Evolutionary conservation across 495 filamentous ascomycete genomes (phyloP).

Genomic region (Massariosphaeria phaeospora): DNA sequence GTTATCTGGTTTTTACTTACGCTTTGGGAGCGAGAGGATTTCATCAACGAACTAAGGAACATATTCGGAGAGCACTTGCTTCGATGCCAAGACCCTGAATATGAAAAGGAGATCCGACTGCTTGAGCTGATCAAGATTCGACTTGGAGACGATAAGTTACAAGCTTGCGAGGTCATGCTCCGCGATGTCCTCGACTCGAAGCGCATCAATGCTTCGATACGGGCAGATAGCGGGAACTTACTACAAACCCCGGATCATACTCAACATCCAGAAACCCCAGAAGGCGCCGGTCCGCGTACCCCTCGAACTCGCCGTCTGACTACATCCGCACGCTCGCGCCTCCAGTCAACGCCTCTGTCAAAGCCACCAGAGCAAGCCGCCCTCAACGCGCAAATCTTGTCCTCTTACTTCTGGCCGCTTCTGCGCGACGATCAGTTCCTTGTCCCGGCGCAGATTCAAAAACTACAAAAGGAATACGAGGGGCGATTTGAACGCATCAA

Average conservation of each 20-base stretch:
- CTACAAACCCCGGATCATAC: slow-evolving; percentile 15
- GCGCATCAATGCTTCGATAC: slow-evolving; percentile 61
- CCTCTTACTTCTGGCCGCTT: slow-evolving; percentile 89
- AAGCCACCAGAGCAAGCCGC: slow-evolving; percentile 6
- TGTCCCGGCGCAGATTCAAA: slow-evolving; percentile 58
- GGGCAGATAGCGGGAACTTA: slow-evolving; percentile 27
- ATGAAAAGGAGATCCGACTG: slow-evolving; percentile 72
- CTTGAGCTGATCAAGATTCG: slow-evolving; percentile 83
- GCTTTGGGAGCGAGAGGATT: slow-evolving; percentile 81
- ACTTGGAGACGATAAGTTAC: slow-evolving; percentile 78
- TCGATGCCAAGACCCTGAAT: slow-evolving; percentile 56
- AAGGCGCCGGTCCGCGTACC: slow-evolving; percentile 3
- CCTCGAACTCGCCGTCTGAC: slow-evolving; percentile 6
- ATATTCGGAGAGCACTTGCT: slow-evolving; percentile 80
- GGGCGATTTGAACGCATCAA: slow-evolving; percentile 74
- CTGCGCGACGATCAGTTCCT: slow-evolving; percentile 71
- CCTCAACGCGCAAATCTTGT: slow-evolving; percentile 67
- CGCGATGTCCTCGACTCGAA: slow-evolving; percentile 85
- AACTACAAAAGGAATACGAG: slow-evolving; percentile 65
- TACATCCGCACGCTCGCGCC: slow-evolving; percentile 1
- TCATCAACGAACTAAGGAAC: slow-evolving; percentile 87
- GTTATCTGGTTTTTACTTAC: slow-evolving; percentile 87
- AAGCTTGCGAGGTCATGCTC: slow-evolving; percentile 95
- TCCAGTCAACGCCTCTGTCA: slow-evolving; percentile 6
- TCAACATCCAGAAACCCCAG: not conserved